Percentiles rank a stretch among this genome's conserved stretches.
phyloP scores from a whole-genome alignment of 108 stramenopile genomes.

The Skeletonema tropicum region DNA sequence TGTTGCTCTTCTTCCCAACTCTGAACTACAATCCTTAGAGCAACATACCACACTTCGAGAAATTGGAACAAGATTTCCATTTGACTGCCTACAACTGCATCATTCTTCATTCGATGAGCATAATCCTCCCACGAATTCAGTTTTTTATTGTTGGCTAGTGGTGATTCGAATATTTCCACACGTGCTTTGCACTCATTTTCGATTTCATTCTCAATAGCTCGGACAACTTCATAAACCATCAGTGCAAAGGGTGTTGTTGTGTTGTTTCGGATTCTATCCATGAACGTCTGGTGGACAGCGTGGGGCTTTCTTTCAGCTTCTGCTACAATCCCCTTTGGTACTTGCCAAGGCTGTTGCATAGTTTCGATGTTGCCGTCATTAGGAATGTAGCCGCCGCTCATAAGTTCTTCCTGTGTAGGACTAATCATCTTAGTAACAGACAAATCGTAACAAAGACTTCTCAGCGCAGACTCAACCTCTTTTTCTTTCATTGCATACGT shows the following conservation, averaged over 20 bases:
- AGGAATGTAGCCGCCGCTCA: constrained; percentile 47
- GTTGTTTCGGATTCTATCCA: constrained; percentile 32
- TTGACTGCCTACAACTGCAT: constrained; percentile 2
- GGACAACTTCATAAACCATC: constrained; percentile 36
- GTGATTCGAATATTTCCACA: constrained; percentile 30
- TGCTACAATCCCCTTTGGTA: constrained; percentile 42
- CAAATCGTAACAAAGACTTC: constrained; percentile 56
- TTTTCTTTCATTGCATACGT: constrained; percentile 56
- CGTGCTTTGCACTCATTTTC: not conserved
- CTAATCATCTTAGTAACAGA: constrained; percentile 48
- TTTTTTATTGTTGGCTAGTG: constrained; percentile 26
- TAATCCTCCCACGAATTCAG: constrained; percentile 45
- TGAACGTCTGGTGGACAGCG: constrained; percentile 51
- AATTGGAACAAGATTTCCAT: constrained; percentile 15
- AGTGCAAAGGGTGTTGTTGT: constrained; percentile 41
- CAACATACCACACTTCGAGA: constrained; percentile 53
- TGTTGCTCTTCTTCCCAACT: constrained; percentile 56
- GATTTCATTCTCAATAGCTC: constrained; percentile 29
- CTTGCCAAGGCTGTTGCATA: constrained; percentile 38
- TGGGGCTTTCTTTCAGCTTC: constrained; percentile 33
- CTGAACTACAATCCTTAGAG: constrained; percentile 44
- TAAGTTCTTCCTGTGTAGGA: constrained; percentile 49
- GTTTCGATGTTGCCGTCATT: constrained; percentile 41
- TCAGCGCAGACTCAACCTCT: constrained; percentile 40
- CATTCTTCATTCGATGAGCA: constrained; percentile 19